Base-by-base conservation (phyloP, 306 rosid genomes). In the Rosa rugosa region DNA sequence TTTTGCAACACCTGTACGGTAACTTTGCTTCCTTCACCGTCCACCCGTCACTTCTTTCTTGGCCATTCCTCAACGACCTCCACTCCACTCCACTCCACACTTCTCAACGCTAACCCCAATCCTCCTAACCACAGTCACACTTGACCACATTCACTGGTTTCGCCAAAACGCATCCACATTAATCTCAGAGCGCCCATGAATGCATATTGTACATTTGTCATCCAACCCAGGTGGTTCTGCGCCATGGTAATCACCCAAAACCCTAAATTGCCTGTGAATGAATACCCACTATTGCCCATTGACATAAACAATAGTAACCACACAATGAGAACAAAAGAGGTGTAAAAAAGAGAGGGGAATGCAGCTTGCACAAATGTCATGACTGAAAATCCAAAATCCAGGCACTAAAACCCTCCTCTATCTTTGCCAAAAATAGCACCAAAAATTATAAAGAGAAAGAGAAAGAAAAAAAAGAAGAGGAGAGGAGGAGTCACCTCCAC, bases 361-460 rank as follows among this genome's bases (percentile, higher is more conserved):
- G 90, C 89, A 84, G 86, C 22, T 56, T 50, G 90, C 87, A 91
- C 97, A 89, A 93, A 89, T 93, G 97, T 90, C 98, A 64, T 64
- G 69, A 86, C 82, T 73, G 80, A 85, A 73, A 78, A 80, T 62
- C 68, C 42, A 63, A 63, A 44, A 63, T 27, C 68, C 68, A 63
- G 68, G 68, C 68, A 63, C 18, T 31, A 12, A 27, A 12, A 62
- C 68, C 8, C 67, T 25, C 68, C 83, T 80, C 84, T 89, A n/a
- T 40, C 82, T 70, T 31, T 71, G 50, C 79, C 31, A 72, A 73
- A 66, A 68, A 72, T 79, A 72, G 75, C n/a, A 77, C 23, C 16
- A 45, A 60, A 34, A 64, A 38, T 38, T 13, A 31, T 27, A 13
- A 31, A 85, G 77, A 84, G 82, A 77, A 36, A 82, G 45, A 77